Percentiles rank a stretch among this genome's conserved stretches.
These are phyloP conservation scores for Teunomyces stri DNA, from an alignment of 805 yeast genomes.

Conservation along the genomic window DNA sequence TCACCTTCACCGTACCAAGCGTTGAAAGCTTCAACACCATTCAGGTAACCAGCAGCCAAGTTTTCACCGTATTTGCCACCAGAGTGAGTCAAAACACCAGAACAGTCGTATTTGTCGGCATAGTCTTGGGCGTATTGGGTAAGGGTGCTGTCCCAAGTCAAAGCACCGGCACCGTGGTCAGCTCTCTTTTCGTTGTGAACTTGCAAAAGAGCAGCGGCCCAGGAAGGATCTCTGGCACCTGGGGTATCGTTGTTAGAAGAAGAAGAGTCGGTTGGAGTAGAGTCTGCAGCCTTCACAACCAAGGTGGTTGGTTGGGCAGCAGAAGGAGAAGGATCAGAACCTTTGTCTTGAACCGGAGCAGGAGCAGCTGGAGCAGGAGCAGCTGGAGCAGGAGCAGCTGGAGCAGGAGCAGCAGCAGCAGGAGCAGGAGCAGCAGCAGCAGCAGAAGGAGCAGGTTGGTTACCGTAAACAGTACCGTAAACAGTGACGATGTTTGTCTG, in stretches of 20 bases:
- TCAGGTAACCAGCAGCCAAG: slow-evolving; percentile 23
- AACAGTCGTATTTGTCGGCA: slow-evolving; percentile 25
- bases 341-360: slow-evolving; percentile 4
- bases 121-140: slow-evolving; percentile 52
- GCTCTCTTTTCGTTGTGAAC: slow-evolving; percentile 62
- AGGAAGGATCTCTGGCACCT: slow-evolving; percentile 20
- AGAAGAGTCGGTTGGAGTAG: slow-evolving; percentile 16
- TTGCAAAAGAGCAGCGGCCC: slow-evolving; percentile 47
- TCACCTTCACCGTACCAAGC: slow-evolving; percentile 44
- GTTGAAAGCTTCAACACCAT: slow-evolving; percentile 29
- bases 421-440: slow-evolving; percentile 9
- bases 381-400: slow-evolving; percentile 8
- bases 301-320: slow-evolving; percentile 9
- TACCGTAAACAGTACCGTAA: slow-evolving; percentile 21
- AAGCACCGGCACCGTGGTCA: slow-evolving; percentile 47
- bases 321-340: slow-evolving; percentile 10
- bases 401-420: slow-evolving; percentile 5
- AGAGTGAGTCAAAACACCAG: slow-evolving; percentile 34
- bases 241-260: slow-evolving; percentile 18
- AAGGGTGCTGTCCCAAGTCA: slow-evolving; percentile 56
- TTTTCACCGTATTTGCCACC: slow-evolving; percentile 42
- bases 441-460: slow-evolving; percentile 7
- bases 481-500: slow-evolving; percentile 25
- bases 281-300: slow-evolving; percentile 10
- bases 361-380: slow-evolving; percentile 7